A percentile compares a stretch with the other conserved stretches of the same genome.
phyloP scores from a whole-genome alignment of 2,329 filamentous ascomycete genomes.

The Ramichloridium luteum region DNA sequence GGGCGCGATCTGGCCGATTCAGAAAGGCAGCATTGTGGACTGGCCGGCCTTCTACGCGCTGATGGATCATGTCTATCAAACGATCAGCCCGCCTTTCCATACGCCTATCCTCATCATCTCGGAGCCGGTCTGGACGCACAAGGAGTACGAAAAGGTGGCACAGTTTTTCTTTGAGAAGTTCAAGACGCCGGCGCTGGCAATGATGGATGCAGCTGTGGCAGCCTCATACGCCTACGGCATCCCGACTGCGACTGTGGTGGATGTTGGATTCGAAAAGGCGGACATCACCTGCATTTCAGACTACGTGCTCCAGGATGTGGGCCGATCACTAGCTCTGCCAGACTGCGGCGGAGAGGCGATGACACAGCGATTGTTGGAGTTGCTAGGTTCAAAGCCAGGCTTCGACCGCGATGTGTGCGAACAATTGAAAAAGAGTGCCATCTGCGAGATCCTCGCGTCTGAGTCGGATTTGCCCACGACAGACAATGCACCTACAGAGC shows the following conservation, averaged over 20 bases:
- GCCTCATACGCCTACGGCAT: slow-evolving; percentile 72
- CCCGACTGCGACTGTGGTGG: slow-evolving; percentile 70
- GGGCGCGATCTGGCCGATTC: slow-evolving; percentile 78
- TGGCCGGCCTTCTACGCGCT: slow-evolving; percentile 92
- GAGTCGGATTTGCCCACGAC: slow-evolving; percentile 42
- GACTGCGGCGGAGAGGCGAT: slow-evolving; percentile 79
- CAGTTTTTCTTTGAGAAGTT: slow-evolving; percentile 97
- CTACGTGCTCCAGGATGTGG: slow-evolving; percentile 59
- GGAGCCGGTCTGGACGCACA: slow-evolving; percentile 79
- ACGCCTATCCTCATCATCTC: slow-evolving; percentile 85
- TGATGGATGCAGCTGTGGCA: slow-evolving; percentile 80
- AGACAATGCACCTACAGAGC: slow-evolving; percentile 28
- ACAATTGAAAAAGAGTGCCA: slow-evolving; percentile 50
- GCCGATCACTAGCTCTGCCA: slow-evolving; percentile 47
- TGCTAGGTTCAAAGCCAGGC: slow-evolving; percentile 45
- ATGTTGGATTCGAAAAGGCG: slow-evolving; percentile 84
- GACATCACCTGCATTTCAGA: slow-evolving; percentile 86
- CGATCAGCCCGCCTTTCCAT: slow-evolving; percentile 82
- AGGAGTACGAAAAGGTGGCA: slow-evolving; percentile 75
- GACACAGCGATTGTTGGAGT: slow-evolving; percentile 57
- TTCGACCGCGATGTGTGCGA: slow-evolving; percentile 53
- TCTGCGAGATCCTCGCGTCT: slow-evolving; percentile 48
- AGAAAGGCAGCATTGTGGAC: slow-evolving; percentile 69
- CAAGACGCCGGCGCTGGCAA: slow-evolving; percentile 79
- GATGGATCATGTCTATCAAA: slow-evolving; percentile 80